Base-by-base conservation (phyloP, 2,329 filamentous ascomycete genomes). In the Neurospora crassa region DNA sequence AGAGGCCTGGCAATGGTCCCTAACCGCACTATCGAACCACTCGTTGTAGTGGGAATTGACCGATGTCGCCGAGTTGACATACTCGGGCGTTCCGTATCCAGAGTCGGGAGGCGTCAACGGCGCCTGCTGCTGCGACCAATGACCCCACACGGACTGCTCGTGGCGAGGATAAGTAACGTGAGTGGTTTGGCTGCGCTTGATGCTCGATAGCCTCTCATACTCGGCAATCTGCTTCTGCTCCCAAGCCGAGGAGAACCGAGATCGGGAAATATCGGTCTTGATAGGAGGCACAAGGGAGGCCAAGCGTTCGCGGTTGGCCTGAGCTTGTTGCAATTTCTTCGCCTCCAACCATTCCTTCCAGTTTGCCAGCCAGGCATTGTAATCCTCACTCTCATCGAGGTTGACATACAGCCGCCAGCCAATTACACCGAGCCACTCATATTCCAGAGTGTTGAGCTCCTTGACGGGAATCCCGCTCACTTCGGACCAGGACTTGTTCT, bases 401-500 rank as follows among this genome's bases (percentile, higher is more conserved):
- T 96, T 94, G 79, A 96, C 91, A 79, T 97, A 96, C 70, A 97
- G 89, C 75, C 90, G 87, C 91, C 93, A 97, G 76, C 89, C 86
- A 79, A 96, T 96, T 59, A 90, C 90, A 70, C 89, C 86, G 53
- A 97, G 86, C 94, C 94, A 97, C 76, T 96, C 91, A 77, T 91
- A 89, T 84, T 97, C 94, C 80, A 97, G 87, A 72, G 87, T 85
- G 82, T 97, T 97, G 76, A 97, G 86, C 78, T 97, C 93, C 2
- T 87, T 82, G 24, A 97, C 93, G 41, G 90, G 86, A 75, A 97
- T 97, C 73, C 92, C 93, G 81, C 93, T 97, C 69, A 97, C 94
- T 79, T 97, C 94, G 5, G 94, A 93, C 94, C 94, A 97, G 1
- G 94, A 97, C 70, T 93, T 91, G 83, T 97, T 97, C 85, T 97